phyloP scores from a whole-genome alignment of 768 basidiomycete species.

The Termitomyces bulborhizus region DNA sequence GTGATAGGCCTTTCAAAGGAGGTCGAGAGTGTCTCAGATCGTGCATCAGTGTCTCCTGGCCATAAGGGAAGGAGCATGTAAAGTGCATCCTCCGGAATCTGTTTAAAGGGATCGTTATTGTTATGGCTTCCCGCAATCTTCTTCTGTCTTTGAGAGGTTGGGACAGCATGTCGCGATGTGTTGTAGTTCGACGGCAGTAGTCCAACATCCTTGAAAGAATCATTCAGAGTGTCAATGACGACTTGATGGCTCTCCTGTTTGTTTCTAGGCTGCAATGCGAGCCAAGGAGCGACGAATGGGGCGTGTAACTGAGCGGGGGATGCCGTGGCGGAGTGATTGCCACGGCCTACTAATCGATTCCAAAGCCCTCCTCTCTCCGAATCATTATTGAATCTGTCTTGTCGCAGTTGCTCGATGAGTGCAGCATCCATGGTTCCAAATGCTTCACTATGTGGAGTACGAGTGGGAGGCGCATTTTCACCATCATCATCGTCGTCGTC shows the following conservation, averaged over 20 bases:
- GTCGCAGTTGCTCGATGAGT: constrained; percentile 37
- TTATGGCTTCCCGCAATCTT: constrained; percentile 19
- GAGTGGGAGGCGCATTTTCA: constrained; percentile 27
- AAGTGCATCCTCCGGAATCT: constrained; percentile 61
- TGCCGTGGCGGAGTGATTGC: constrained; percentile 11
- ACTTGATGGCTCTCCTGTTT: constrained; percentile 65
- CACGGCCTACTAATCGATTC: constrained; percentile 18
- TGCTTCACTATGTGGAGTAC: constrained; percentile 59
- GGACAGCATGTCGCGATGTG: constrained; percentile 24
- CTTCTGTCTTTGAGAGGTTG: constrained; percentile 23
- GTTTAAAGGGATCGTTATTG: constrained; percentile 45
- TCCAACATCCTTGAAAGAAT: constrained; percentile 78
- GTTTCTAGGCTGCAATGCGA: constrained; percentile 55
- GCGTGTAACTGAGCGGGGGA: constrained; percentile 20
- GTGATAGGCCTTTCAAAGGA: constrained; percentile 29
- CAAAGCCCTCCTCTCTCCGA: constrained; percentile 18
- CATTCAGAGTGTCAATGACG: constrained; percentile 62
- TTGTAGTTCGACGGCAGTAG: constrained; percentile 48
- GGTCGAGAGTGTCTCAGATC: constrained; percentile 19
- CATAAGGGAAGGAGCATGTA: constrained; percentile 87
- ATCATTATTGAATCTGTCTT: constrained; percentile 19
- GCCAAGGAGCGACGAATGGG: constrained; percentile 48
- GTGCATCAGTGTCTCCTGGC: constrained; percentile 65
- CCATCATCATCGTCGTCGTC: constrained; percentile 9
- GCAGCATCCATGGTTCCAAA: constrained; percentile 54